Evolutionary conservation across 306 rosid genomes (phyloP).

Genomic region (Vicia villosa): DNA sequence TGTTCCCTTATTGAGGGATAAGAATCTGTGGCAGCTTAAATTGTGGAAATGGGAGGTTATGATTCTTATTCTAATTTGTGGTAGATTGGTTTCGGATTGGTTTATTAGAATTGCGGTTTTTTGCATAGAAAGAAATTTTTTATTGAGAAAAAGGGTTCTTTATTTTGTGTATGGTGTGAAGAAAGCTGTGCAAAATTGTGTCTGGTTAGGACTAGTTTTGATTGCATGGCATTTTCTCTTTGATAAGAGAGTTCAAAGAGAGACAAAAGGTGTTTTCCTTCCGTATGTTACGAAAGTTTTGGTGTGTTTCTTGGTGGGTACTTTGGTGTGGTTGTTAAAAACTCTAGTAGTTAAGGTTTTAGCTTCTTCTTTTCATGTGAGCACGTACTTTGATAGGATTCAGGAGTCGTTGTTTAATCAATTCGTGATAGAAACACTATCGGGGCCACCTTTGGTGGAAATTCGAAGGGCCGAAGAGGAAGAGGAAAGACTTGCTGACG

Average conservation of each 20-base stretch:
- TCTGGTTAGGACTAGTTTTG: constrained; percentile 85
- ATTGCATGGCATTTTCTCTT: constrained; percentile 75
- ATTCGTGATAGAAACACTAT: constrained; percentile 75
- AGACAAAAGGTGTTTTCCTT: constrained; percentile 42
- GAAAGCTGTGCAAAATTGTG: constrained; percentile 71
- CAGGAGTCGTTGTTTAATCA: constrained; percentile 81
- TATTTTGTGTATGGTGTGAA: constrained; percentile 83
- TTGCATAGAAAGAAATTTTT: constrained; percentile 73
- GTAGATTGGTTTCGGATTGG: constrained; percentile 88
- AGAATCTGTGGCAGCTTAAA: constrained; percentile 55
- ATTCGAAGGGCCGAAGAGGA: constrained; percentile 63
- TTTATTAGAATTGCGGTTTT: constrained; percentile 57
- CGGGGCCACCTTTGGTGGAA: constrained; percentile 76
- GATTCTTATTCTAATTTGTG: constrained; percentile 73
- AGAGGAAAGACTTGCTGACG: constrained; percentile 69
- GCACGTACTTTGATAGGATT: constrained; percentile 83
- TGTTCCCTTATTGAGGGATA: constrained; percentile 41
- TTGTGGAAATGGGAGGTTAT: constrained; percentile 90
- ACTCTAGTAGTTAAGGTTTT: constrained; percentile 74
- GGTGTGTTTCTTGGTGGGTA: constrained; percentile 69
- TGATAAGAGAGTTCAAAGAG: constrained; percentile 67
- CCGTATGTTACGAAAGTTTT: constrained; percentile 56
- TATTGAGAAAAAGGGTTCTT: constrained; percentile 68
- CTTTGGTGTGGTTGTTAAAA: constrained; percentile 74
- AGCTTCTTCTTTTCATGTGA: constrained; percentile 85